Evolutionary conservation across 2,329 filamentous ascomycete genomes (phyloP), one percentile per base, ranked within the genome.

Genomic region (Mycosphaerella arachidis): DNA sequence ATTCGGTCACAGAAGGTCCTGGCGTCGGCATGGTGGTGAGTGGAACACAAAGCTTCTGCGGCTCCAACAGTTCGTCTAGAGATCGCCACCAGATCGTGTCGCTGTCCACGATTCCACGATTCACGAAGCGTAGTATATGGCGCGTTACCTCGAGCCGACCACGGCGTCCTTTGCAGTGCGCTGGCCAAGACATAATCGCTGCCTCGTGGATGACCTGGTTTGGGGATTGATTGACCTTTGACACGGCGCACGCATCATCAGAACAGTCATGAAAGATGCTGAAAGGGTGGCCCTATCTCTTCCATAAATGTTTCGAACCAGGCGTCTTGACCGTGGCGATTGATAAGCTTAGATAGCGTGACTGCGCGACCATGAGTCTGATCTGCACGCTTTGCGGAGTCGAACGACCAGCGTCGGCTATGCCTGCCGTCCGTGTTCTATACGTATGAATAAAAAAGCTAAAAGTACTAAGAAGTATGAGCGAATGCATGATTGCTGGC

Each of bases 371-470:
- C 29, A 52, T 52, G 29, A 5, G 50, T 52, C 27, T 52, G 9
- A 8, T 27, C 10, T 10, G 12, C 30, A n/a, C 50, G 50, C 30
- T 52, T 20, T 4, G 9, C 7, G 6, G 50, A 31, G 9, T 52
- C 24, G 50, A 52, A 35, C 50, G 35, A 12, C 50, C 50, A 52
- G 10, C 30, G 50, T 6, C 50, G 27, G 8, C 10, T 31, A n/a
- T 52, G 50, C 35, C 35, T 29, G 6, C 50, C 50, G n/a, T 31
- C 30, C 5, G 35, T 20, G 50, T 56, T 56, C 24, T 40, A 40
- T 13, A 56, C 16, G 12, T 56, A 48, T 18, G 53, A 56, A 27
- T 48, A 56, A 16, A 56, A 40, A 10, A 56, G 40, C n/a, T 56
- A 56, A 5, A 40, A 56, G 40, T 48, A 56, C 50, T 52, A 20